Evolutionary conservation across 2,329 filamentous ascomycete species (phyloP), one percentile per base, ranked within the genome.

Genomic region (Pyrenochaeta sp.): DNA sequence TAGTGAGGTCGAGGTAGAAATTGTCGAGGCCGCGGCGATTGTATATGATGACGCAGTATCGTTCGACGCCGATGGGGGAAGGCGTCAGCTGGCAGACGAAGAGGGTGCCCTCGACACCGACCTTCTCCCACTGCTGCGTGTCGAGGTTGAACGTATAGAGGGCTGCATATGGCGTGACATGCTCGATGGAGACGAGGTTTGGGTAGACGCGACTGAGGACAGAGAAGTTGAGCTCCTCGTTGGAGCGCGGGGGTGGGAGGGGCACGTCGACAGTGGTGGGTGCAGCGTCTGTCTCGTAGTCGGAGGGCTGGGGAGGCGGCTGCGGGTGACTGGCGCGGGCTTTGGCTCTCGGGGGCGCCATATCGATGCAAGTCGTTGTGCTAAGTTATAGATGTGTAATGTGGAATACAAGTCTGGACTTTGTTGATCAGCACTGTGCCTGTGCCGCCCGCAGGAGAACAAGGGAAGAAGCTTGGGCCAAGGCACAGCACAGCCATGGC

Each of bases 121-220:
- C 86, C 81, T 96, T 96, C 74, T 95, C 91, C 95, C 95, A 98
- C 58, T 83, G 80, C 51, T 85, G 81, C 2, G 87, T 84, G 4
- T 83, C 78, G 46, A 86, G 83, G 61, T 84, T 86, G 80, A 96
- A 95, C 47, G 85, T 86, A 82, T 97, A 98, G 65, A 97, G 85
- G 36, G 95, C 91, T 27, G 91, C 91, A 71, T 94, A 96, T 32
- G 91, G 90, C 5, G 92, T 92, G 66, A 95, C 90, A 62, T 90
- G 90, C 63, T 92, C 83, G 72, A 97, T 92, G 51, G 84, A 81
- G 57, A 83, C 82, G 64, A 97, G 87, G 56, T 86, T 85, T 32
- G 92, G 91, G 57, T 92, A 86, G 80, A 97, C 91, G 66, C 92
- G 91, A 58, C 86, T 88, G 36, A 98, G 84, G 39, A 97, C 94